Evolutionary conservation across 2,329 filamentous ascomycete genomes (phyloP).

Genomic region (Aspergillus aculeatus): DNA sequence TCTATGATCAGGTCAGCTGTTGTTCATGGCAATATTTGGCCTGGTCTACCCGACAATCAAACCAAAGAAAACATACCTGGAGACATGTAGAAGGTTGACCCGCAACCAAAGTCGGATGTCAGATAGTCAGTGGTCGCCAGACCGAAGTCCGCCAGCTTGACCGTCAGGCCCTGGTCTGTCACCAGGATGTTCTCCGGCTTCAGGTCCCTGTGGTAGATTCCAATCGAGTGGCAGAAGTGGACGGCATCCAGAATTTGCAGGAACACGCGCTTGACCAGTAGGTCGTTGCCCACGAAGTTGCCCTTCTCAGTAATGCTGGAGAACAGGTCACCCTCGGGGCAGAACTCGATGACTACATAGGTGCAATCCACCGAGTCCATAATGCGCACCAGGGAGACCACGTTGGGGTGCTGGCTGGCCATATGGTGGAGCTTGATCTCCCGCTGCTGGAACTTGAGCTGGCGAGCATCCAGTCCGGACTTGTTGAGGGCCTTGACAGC

Average conservation of each 20-base stretch:
- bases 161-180: slow-evolving; percentile 79
- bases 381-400: slow-evolving; percentile 91
- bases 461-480: slow-evolving; percentile 81
- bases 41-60: slow-evolving; percentile 4
- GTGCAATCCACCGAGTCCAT: slow-evolving; percentile 89
- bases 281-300: slow-evolving; percentile 90
- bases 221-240: slow-evolving; percentile 85
- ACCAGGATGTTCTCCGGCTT: slow-evolving; percentile 99
- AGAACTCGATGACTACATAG: slow-evolving; percentile 95
- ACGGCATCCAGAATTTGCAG: slow-evolving; percentile 96
- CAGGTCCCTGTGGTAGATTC: slow-evolving; percentile 95
- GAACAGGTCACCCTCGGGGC: slow-evolving; percentile 94
- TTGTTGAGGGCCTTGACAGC: slow-evolving; percentile 98
- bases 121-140: slow-evolving; percentile 80
- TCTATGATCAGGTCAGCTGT: slow-evolving; percentile 55
- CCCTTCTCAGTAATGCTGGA: slow-evolving; percentile 95
- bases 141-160: slow-evolving; percentile 97
- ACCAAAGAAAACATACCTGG: slow-evolving; percentile 68
- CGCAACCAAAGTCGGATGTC: slow-evolving; percentile 94
- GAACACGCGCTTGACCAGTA: slow-evolving; percentile 80
- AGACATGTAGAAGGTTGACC: slow-evolving; percentile 99
- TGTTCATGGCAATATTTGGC: neutral
- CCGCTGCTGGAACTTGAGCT: slow-evolving; percentile 84
- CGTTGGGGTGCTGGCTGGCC: slow-evolving; percentile 85
- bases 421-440: slow-evolving; percentile 90